Evolutionary conservation across 2,329 filamentous ascomycete genomes (phyloP).

Genomic region (Cytospora schulzeri): DNA sequence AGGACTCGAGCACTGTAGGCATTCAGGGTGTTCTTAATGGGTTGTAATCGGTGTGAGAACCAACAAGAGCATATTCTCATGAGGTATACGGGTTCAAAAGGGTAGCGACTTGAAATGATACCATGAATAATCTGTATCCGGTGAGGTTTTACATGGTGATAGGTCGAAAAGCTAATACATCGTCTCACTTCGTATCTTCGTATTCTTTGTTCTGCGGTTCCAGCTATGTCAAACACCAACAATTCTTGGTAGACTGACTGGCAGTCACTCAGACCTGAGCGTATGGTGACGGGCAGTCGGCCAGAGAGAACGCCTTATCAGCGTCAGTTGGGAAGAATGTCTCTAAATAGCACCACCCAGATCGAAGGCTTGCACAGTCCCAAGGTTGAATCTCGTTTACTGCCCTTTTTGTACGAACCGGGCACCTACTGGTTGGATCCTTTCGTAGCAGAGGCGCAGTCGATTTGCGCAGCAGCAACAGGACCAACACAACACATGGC

Average conservation of each 20-base stretch:
- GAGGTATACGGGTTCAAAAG: background rate
- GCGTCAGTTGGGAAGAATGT: background rate
- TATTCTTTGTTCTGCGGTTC: background rate
- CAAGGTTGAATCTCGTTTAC: background rate
- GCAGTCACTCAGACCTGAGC: background rate
- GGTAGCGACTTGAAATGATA: conserved; percentile 26
- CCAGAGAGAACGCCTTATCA: background rate
- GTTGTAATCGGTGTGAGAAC: conserved; percentile 42
- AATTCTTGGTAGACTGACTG: background rate
- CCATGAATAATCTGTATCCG: conserved; percentile 19
- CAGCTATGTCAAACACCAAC: background rate
- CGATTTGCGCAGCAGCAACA: background rate
- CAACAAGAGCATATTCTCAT: background rate
- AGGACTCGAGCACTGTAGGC: conserved; percentile 78
- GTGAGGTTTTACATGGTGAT: background rate
- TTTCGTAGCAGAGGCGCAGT: background rate
- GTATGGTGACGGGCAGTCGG: background rate
- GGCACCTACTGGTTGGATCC: background rate
- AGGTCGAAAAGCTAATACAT: background rate
- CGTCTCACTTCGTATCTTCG: background rate
- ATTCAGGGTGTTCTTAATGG: conserved; percentile 80
- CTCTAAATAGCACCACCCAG: background rate
- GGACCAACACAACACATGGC: background rate
- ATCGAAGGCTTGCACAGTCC: background rate
- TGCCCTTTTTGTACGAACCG: background rate